Evolutionary conservation across 805 yeast genomes (phyloP).

Genomic region (fission yeast (Schizosaccharomyces pombe)): ASM294v3 CU329670.1:881001-881500

Average conservation of each 20-base stretch:
- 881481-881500: background rate
- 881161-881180: too few relatives aligned
- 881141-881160: background rate
- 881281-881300: background rate
- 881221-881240: background rate
- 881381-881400: background rate
- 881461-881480: background rate
- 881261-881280: background rate
- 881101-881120: constrained; percentile 4
- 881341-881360: background rate
- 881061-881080: constrained; percentile 1
- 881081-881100: background rate
- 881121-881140: background rate
- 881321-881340: background rate
- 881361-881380: background rate
- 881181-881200: background rate
- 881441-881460: background rate
- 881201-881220: constrained; percentile 1
- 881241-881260: constrained; percentile 1
- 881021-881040: constrained; percentile 3
- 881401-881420: background rate
- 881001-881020: background rate
- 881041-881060: constrained; percentile 3
- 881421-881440: background rate
- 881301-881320: background rate